These are phyloP conservation scores for Clonostachys rosea DNA, from an alignment of 2,329 filamentous ascomycete species.

Conservation along the genomic window DNA sequence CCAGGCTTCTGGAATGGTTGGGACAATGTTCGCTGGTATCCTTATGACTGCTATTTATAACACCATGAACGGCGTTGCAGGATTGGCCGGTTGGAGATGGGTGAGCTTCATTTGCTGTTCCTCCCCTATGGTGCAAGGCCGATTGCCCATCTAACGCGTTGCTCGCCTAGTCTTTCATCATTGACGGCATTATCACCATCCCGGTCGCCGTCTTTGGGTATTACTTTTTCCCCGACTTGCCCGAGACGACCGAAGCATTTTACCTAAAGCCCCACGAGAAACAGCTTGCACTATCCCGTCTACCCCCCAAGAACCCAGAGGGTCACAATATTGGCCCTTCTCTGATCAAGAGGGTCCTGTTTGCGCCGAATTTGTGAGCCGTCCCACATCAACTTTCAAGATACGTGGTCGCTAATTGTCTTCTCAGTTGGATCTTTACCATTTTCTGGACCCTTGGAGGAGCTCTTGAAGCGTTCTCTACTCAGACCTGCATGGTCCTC, in stretches of 20 bases:
- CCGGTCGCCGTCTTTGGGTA: conserved; percentile 48
- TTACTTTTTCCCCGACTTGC: conserved; percentile 43
- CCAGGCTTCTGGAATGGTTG: conserved; percentile 48
- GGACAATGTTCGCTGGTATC: conserved; percentile 50
- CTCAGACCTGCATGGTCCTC: conserved; percentile 17
- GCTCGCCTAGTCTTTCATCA: conserved; percentile 15
- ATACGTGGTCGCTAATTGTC: too few species aligned
- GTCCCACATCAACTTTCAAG: too few species aligned
- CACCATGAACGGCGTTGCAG: conserved; percentile 32
- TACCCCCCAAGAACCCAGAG: conserved; percentile 16
- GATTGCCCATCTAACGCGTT: not conserved
- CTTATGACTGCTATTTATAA: conserved; percentile 41
- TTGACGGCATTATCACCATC: conserved; percentile 46
- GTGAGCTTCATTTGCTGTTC: not conserved
- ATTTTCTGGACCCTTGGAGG: conserved; percentile 25
- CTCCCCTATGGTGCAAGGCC: too few species aligned
- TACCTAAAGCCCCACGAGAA: conserved; percentile 25
- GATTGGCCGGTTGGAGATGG: conserved; percentile 17
- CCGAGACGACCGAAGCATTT: conserved; percentile 26
- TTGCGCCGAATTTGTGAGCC: conserved; percentile 10
- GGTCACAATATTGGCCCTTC: conserved; percentile 12
- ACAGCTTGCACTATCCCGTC: conserved; percentile 30
- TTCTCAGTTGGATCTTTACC: conserved; percentile 17
- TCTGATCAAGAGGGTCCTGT: conserved; percentile 12
- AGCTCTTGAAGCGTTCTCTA: conserved; percentile 22